Evolutionary conservation across 257 asterid species (phyloP), one percentile per base, ranked within the genome.

Genomic region (Jaltomata sinuosa): DNA sequence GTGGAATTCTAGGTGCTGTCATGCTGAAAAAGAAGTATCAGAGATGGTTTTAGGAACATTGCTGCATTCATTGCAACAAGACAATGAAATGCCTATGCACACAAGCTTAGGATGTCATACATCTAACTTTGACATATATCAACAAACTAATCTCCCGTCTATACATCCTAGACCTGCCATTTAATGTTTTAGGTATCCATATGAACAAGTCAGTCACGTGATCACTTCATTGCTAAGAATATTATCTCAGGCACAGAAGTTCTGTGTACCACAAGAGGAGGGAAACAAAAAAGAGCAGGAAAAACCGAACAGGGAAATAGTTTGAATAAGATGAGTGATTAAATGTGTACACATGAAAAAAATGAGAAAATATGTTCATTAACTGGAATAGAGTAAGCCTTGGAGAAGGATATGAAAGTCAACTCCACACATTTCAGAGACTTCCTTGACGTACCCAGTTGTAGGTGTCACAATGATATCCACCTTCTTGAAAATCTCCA

Each of bases 391-490:
- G 10, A 19, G 7, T 69, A 36, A 16, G 53, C 79, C 38, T 40
- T 40, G 54, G 54, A 40, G 79, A 71, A 40, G 19, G 32, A 65
- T 36, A n/a, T 61, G 34, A 5, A 62, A 62, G 38, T 62, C 61
- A 53, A 53, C 6, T 19, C 61, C 61, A 53, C 61, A 53, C 61
- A 54, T 19, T 21, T 53, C 45, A 19, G 49, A 67, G 47, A 16
- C n/a, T 31, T 64, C 11, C 53, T 38, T 83, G 81, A 18, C 93
- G 25, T 93, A 94, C 99, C 98, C 98, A 1, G 98, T 92, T 64
- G 98, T 96, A 61, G 99, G 98, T 86, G 98, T 93, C 85, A 96
- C 93, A 87, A 96, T 93, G 80, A 94, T 90, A 87, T 96, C 98
- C 88, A 93, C 99, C 87, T 90, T 88, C 85, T 91, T 93, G 81